Conservation (phyloP, 2,329 filamentous ascomycete species). For the Aspergillus spinulosporus region DNA sequence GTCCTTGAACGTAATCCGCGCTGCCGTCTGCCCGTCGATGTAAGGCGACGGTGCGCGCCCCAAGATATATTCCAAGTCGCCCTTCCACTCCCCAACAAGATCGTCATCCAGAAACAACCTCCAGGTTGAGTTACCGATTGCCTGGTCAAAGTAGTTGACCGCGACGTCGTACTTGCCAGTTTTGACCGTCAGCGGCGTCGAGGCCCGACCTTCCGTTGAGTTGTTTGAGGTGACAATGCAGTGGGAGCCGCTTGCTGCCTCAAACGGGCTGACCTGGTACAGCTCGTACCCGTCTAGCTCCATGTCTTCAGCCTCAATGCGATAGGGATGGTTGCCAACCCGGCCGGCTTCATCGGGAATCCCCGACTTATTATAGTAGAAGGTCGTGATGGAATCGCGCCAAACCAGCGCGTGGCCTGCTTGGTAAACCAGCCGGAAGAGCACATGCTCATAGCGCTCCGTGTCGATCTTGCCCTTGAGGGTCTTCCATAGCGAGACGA, state of each 20-base stretch:
- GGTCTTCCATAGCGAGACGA: conserved; percentile 54
- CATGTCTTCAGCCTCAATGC: conserved; percentile 71
- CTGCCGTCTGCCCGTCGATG: conserved; percentile 66
- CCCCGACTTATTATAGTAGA: conserved; percentile 62
- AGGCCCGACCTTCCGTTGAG: conserved; percentile 52
- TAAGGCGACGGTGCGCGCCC: conserved; percentile 60
- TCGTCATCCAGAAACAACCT: conserved; percentile 56
- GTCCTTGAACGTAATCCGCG: conserved; percentile 58
- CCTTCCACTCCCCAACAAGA: conserved; percentile 59
- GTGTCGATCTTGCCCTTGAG: conserved; percentile 59
- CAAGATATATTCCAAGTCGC: conserved; percentile 60
- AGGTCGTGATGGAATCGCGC: conserved; percentile 66
- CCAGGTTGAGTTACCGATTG: conserved; percentile 58
- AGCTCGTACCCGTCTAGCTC: conserved; percentile 57
- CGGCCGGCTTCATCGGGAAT: conserved; percentile 59
- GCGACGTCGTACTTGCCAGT: conserved; percentile 63
- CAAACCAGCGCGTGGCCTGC: conserved; percentile 70
- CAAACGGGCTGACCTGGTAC: conserved; percentile 58
- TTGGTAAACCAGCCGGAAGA: conserved; percentile 63
- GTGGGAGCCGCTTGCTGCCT: conserved; percentile 58
- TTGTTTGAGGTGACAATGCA: conserved; percentile 60
- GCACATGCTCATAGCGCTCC: conserved; percentile 60
- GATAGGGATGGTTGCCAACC: conserved; percentile 62
- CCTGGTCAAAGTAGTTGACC: conserved; percentile 66
- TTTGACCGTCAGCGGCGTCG: conserved; percentile 48